Base-by-base conservation (phyloP, 2,329 filamentous ascomycete genomes). In the Colletotrichum navitas region DNA sequence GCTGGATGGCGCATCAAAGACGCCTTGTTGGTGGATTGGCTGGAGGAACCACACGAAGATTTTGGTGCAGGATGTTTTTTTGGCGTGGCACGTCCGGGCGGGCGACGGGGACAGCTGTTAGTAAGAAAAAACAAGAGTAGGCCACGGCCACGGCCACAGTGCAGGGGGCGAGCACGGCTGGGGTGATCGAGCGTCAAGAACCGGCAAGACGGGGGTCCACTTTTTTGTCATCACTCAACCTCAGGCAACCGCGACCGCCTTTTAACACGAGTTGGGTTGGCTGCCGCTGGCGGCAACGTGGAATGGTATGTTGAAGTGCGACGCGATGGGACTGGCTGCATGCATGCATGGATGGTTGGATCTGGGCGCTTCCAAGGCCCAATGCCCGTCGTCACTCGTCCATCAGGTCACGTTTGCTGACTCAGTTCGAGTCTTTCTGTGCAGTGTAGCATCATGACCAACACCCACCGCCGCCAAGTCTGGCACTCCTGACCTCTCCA, bases 1-100 rank as follows among this genome's bases (percentile, higher is more conserved):
- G 52, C 67, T 62, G 60, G 59, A 72, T 70, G 66, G 66, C 67
- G 70, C 70, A 72, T 71, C 60, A 51, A 66, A 72, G 54, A 64
- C 60, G 67, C 55, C 70, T 58, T 49, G 36, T 43, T 63, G 54
- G 45, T 43, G 63, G 66, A 61, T 62, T 69, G 54, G 60, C 66
- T 61, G 55, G 41, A 62, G 41, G n/a, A 62, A 60, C 59, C 34
- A 68, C 55, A 41, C 26, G 59, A 64, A 71, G 68, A 72, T 66
- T 72, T 72, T 71, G 70, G 70, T 51, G 63, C 49, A 45, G 56
- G 70, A 61, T 60, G 58, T 26, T 67, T 72, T 66, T 71, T 72
- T 64, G 55, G 70, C 66, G 70, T 72, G 70, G 70, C 61, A 71
- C 60, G 61, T 66, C 66, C 61, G 16, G 56, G 56, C 70, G 55